phyloP scores from a whole-genome alignment of 2,329 filamentous ascomycete species.

The Penicillium sp. region DNA sequence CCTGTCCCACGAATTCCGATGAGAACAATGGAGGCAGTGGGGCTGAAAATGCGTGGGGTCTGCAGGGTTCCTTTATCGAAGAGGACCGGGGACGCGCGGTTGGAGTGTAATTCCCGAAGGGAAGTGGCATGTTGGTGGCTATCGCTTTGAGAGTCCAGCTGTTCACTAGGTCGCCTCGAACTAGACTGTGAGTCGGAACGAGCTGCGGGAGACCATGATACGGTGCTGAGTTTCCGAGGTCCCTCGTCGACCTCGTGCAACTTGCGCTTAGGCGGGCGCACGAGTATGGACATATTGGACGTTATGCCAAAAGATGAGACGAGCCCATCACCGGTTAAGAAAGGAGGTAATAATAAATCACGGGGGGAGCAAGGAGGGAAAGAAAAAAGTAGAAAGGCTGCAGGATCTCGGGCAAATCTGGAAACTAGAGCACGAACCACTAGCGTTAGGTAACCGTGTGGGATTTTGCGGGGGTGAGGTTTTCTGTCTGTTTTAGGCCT shows the following conservation, averaged over 20 bases:
- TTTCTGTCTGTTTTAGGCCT: neutral
- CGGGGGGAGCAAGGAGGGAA: neutral
- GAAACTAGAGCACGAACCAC: neutral
- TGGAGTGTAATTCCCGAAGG: slow-evolving; percentile 29
- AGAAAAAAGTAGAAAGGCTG: neutral
- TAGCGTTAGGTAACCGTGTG: neutral
- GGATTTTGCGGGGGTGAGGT: slow-evolving; percentile 1
- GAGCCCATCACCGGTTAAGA: slow-evolving; percentile 12
- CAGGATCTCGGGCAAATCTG: neutral
- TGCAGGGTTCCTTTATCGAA: slow-evolving; percentile 26
- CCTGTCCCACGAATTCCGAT: slow-evolving; percentile 72
- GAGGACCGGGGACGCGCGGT: slow-evolving; percentile 28
- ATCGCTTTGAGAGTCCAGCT: slow-evolving; percentile 20
- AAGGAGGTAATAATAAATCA: neutral
- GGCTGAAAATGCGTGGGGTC: slow-evolving; percentile 47
- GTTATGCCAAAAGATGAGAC: neutral
- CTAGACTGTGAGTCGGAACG: neutral
- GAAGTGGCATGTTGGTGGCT: slow-evolving; percentile 15
- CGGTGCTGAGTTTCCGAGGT: slow-evolving; percentile 14
- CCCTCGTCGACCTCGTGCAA: slow-evolving; percentile 26
- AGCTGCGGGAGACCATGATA: neutral
- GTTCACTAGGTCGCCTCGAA: slow-evolving; percentile 19
- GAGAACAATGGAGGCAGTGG: slow-evolving; percentile 69
- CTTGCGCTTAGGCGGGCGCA: slow-evolving; percentile 34
- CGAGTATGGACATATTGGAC: slow-evolving; percentile 30